Evolutionary conservation across 345 rosid genomes (phyloP), one percentile per base, ranked within the genome.

Genomic region (Adansonia digitata): DNA sequence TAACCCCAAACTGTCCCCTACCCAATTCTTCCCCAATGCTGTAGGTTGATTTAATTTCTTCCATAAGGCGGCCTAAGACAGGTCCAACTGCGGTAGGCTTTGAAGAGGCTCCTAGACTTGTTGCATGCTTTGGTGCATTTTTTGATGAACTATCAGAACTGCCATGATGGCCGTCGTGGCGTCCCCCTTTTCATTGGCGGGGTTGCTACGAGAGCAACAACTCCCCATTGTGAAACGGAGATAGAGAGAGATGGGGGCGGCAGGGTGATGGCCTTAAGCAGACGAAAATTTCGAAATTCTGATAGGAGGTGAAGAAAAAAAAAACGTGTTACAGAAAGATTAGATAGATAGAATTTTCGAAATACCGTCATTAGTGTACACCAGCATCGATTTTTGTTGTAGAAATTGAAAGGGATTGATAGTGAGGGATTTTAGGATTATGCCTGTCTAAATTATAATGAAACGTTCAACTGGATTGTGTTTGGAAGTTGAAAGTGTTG

Each of bases 21-120:
- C 98, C 98, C 0, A 94, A 85, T 77, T 94, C 98, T 70, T 94
- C 92, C 0, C 98, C 98, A 0, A 92, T 83, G 11, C 75, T 67
- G 81, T 90, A 94, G 6, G 78, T 75, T 18, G 88, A 72, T 66
- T 92, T 94, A 3, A 92, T 77, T 35, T 94, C 98, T 70, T 91
- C 98, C 98, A 94, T 92, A 0, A 94, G 98, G 2, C 98, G 86
- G 55, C 97, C 97, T 56, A 94, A 78, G 42, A 94, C 97, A 0
- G 93, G 82, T 0, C 98, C 98, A 2, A 89, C 83, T 0, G 92
- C 80, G 0, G 84, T 75, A 1, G 82, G 79, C 82, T 85, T 87
- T 46, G 78, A 75, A 5, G 78, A n/a, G n/a, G n/a, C n/a, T n/a
- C n/a, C n/a, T n/a, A n/a, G n/a, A n/a, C n/a, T n/a, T n/a, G n/a